Conservation (phyloP, 1,284 basidiomycete genomes). For the Puccinia polysora region DNA sequence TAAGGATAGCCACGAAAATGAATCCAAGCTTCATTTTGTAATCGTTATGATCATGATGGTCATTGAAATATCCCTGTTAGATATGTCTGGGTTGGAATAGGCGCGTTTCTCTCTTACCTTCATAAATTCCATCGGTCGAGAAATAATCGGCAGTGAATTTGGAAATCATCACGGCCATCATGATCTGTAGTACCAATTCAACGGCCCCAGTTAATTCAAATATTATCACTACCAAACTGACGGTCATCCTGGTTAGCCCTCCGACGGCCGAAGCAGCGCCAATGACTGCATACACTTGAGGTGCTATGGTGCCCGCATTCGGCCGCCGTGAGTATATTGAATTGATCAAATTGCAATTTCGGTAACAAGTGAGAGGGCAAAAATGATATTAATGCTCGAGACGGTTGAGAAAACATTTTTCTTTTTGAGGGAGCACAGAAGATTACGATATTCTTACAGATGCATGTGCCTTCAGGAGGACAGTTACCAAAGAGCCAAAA, state of each 20-base stretch:
- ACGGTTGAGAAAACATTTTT: background rate
- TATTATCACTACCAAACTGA: constrained; percentile 63
- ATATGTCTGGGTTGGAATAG: too few species aligned
- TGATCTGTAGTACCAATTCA: constrained; percentile 65
- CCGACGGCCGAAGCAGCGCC: constrained; percentile 74
- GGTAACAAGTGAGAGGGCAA: too few species aligned
- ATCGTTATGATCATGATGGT: background rate
- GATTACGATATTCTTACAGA: constrained; percentile 4
- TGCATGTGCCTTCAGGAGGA: constrained; percentile 39
- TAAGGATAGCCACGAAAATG: constrained; percentile 63
- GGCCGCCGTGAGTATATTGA: background rate
- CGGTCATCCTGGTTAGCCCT: constrained; percentile 72
- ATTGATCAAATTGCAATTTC: background rate
- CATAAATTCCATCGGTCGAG: constrained; percentile 68
- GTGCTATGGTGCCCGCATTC: constrained; percentile 53
- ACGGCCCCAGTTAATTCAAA: constrained; percentile 60
- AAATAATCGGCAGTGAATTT: constrained; percentile 71
- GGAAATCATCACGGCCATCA: constrained; percentile 69
- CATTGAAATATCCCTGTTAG: background rate
- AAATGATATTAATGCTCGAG: too few species aligned
- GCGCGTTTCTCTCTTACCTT: too few species aligned
- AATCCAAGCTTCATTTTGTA: constrained; percentile 47
- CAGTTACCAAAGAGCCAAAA: constrained; percentile 42
- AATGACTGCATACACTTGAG: constrained; percentile 75
- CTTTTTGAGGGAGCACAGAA: background rate